Conservation (phyloP, 768 basidiomycete species). For the Hygrocybe punicea region DNA sequence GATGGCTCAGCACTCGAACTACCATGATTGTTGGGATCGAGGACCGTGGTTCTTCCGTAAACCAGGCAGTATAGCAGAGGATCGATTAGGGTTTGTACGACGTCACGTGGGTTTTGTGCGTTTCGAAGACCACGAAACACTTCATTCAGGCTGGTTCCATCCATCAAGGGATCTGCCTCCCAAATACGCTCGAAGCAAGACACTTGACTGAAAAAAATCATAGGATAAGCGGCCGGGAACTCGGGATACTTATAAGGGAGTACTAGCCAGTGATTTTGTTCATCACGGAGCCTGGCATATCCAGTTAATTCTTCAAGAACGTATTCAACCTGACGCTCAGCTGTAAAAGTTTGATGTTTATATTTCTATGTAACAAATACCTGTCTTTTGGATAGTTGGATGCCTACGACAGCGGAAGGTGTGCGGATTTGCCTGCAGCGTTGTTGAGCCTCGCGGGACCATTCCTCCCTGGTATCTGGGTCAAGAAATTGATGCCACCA, state of each 20-base stretch:
- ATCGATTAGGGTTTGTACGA: constrained; percentile 37
- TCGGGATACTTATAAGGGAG: neutral
- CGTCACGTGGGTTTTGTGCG: constrained; percentile 1
- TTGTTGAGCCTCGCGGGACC: constrained; percentile 29
- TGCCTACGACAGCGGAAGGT: constrained; percentile 30
- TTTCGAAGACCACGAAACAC: constrained; percentile 23
- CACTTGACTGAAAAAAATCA: constrained; percentile 38
- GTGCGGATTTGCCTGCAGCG: constrained; percentile 35
- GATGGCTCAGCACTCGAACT: constrained; percentile 26
- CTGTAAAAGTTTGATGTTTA: neutral
- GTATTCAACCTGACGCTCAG: constrained; percentile 39
- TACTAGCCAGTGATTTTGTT: constrained; percentile 36
- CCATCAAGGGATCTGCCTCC: constrained; percentile 37
- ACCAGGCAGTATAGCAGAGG: constrained; percentile 39
- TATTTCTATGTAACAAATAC: constrained; percentile 21
- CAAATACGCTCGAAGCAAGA: constrained; percentile 59
- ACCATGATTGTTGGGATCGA: constrained; percentile 18
- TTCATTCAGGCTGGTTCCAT: constrained; percentile 17
- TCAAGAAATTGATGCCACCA: constrained; percentile 42
- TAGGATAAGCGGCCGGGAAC: neutral
- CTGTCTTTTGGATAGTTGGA: constrained; percentile 41
- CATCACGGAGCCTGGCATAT: constrained; percentile 43
- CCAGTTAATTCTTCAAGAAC: constrained; percentile 49
- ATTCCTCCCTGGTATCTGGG: constrained; percentile 26
- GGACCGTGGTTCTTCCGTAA: constrained; percentile 40